These are phyloP conservation scores for Herpetospermum pedunculosum DNA, from an alignment of 306 rosid genomes.

Conservation along the genomic window DNA sequence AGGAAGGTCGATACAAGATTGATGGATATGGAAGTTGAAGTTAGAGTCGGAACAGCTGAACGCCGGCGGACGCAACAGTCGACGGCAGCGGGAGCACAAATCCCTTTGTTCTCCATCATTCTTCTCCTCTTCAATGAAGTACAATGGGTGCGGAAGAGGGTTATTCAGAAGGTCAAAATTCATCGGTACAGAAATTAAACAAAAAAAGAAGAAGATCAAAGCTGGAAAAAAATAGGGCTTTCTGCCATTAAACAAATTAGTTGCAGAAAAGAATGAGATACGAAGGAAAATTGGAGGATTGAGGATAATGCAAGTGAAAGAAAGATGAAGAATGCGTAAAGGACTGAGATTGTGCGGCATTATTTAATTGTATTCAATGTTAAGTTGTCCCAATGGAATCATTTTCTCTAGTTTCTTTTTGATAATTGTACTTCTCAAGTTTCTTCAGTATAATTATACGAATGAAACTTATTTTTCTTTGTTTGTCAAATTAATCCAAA, in stretches of 20 bases:
- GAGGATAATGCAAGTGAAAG: not conserved
- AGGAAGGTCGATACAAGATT: slow-evolving; percentile 2
- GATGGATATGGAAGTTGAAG: slow-evolving; percentile 1
- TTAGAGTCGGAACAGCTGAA: not conserved
- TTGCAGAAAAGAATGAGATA: not conserved
- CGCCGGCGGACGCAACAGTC: not conserved
- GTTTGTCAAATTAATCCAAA: too few relatives aligned
- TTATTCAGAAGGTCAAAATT: not conserved
- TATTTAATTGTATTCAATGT: too few relatives aligned
- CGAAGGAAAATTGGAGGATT: not conserved
- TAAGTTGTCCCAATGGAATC: too few relatives aligned
- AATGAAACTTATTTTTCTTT: too few relatives aligned
- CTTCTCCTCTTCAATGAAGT: not conserved
- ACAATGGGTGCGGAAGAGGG: not conserved
- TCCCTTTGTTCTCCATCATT: not conserved
- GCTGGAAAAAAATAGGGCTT: not conserved
- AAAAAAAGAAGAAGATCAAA: not conserved
- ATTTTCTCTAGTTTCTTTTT: too few relatives aligned
- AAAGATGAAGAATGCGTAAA: not conserved
- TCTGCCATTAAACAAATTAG: not conserved
- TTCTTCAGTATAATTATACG: too few relatives aligned
- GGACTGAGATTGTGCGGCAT: too few relatives aligned
- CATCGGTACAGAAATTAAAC: not conserved
- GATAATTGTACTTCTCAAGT: too few relatives aligned
- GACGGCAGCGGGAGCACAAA: not conserved